phyloP scores from a whole-genome alignment of 2,329 filamentous ascomycete genomes.

The Fusarium subglutinans region DNA sequence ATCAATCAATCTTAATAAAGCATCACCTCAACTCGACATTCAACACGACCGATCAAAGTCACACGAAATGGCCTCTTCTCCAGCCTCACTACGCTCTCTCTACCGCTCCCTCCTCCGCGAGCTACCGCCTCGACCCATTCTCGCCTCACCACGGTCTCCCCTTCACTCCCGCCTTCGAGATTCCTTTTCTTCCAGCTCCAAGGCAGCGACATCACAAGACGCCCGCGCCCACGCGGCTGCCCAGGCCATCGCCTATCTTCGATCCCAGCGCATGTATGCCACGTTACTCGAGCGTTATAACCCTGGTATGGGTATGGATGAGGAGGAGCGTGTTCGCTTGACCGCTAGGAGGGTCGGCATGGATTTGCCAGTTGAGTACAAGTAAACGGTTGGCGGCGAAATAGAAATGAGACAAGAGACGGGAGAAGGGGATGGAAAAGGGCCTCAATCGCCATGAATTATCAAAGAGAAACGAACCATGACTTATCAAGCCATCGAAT shows the following conservation, averaged over 20 bases:
- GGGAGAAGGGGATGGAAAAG: neutral
- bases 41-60: neutral
- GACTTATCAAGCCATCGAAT: neutral
- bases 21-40: neutral
- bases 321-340: constrained; percentile 84
- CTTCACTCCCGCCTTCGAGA: constrained; percentile 46
- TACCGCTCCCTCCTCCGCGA: constrained; percentile 92
- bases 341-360: constrained; percentile 89
- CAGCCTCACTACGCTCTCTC: constrained; percentile 73
- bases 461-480: neutral
- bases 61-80: constrained; percentile 48
- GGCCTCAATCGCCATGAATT: neutral
- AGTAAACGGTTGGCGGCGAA: neutral
- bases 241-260: constrained; percentile 82
- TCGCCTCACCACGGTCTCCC: constrained; percentile 66
- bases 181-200: constrained; percentile 56
- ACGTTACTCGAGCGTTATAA: constrained; percentile 91
- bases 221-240: constrained; percentile 60
- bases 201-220: constrained; percentile 56
- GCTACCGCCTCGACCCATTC: constrained; percentile 75
- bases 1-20: constrained; percentile 1
- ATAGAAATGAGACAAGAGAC: neutral
- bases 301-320: constrained; percentile 87
- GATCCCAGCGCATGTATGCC: constrained; percentile 85
- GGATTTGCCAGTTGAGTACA: constrained; percentile 78